Conservation (phyloP, 106 monocot species). For the Acanthochlamys bracteata region DNA sequence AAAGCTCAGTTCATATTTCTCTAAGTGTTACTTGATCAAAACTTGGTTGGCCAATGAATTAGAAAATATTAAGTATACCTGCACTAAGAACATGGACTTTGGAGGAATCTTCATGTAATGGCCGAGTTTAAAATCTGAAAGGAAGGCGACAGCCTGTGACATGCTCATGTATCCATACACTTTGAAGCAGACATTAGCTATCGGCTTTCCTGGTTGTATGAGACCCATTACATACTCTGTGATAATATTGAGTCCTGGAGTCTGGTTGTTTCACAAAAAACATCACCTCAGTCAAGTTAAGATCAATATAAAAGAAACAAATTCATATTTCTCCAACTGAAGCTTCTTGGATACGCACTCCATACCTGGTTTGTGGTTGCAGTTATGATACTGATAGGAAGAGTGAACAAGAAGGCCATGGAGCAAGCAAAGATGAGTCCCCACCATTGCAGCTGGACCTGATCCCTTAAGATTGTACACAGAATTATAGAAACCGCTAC, state of each 20-base stretch:
- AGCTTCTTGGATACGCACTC: neutral
- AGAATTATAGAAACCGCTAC: constrained; percentile 51
- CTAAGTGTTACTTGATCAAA: neutral
- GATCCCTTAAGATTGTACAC: constrained; percentile 54
- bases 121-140: constrained; percentile 83
- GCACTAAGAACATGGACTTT: constrained; percentile 83
- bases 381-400: constrained; percentile 92
- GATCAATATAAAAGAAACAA: no score
- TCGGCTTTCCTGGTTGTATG: constrained; percentile 72
- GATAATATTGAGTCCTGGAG: constrained; percentile 86
- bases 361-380: constrained; percentile 93
- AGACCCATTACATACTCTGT: constrained; percentile 91
- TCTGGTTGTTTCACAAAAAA: constrained; percentile 24
- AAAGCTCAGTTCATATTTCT: neutral
- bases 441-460: constrained; percentile 95
- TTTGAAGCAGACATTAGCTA: constrained; percentile 92
- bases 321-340: no score
- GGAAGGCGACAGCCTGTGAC: constrained; percentile 86
- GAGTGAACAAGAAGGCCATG: constrained; percentile 85
- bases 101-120: constrained; percentile 98
- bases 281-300: no score
- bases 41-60: neutral
- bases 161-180: constrained; percentile 98
- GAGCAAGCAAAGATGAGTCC: constrained; percentile 77
- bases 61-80: constrained; percentile 22